Conservation (phyloP, 805 yeast genomes). For the Pichia exigua region DNA sequence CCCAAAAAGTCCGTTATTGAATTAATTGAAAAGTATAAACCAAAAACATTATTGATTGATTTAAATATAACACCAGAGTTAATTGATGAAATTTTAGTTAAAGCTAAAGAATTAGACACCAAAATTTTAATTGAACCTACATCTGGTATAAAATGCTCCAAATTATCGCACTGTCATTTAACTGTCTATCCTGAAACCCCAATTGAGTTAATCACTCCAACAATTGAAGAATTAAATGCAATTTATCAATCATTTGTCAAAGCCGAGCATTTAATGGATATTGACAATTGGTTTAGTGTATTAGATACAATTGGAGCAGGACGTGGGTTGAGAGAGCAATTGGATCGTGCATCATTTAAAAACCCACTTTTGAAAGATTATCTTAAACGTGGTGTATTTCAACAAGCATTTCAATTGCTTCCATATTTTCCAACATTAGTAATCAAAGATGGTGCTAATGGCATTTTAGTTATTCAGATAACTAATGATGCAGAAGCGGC, state of each 20-base stretch:
- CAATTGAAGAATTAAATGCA: constrained; percentile 49
- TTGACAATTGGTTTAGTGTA: constrained; percentile 66
- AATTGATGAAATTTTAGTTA: constrained; percentile 31
- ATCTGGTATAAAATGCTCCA: constrained; percentile 52
- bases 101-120: constrained; percentile 16
- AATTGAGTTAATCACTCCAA: constrained; percentile 57
- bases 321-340: constrained; percentile 36
- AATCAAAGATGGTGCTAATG: constrained; percentile 60
- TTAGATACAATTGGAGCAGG: constrained; percentile 53
- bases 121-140: constrained; percentile 68
- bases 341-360: constrained; percentile 30
- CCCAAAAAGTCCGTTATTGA: constrained; percentile 34
- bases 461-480: constrained; percentile 44
- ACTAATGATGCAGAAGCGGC: constrained; percentile 22
- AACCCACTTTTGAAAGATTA: constrained; percentile 23
- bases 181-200: constrained; percentile 41
- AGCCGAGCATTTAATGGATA: constrained; percentile 37
- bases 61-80: constrained; percentile 51
- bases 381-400: constrained; percentile 42
- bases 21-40: constrained; percentile 34
- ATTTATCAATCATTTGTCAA: constrained; percentile 44
- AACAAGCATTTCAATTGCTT: constrained; percentile 61
- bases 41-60: constrained; percentile 53
- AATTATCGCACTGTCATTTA: constrained; percentile 33
- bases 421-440: constrained; percentile 65